These are phyloP conservation scores for Fraxinus anomala DNA, from an alignment of 257 asterid genomes.

Conservation along the genomic window DNA sequence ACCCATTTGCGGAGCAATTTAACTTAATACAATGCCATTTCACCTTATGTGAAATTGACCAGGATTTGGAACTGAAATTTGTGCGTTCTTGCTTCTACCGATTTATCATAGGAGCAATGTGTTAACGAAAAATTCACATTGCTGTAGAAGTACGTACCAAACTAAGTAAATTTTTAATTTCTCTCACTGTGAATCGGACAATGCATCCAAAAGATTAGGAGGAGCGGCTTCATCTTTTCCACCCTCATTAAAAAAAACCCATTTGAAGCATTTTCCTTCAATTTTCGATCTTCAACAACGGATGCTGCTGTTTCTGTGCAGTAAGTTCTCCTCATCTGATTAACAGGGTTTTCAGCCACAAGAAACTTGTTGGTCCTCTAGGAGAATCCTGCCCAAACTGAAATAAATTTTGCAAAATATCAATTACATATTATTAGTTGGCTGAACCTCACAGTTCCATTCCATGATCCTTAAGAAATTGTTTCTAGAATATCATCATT, in stretches of 20 bases:
- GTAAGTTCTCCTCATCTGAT: conserved; percentile 49
- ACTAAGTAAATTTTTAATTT: neutral
- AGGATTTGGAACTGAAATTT: neutral
- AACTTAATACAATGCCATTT: neutral
- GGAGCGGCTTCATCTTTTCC: conserved; percentile 62
- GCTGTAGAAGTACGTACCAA: neutral
- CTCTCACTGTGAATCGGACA: conserved; percentile 51
- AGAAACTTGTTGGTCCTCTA: conserved; percentile 79
- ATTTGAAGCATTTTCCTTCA: conserved; percentile 54
- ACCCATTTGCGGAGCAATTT: neutral
- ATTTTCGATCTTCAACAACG: conserved; percentile 68
- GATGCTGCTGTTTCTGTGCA: conserved; percentile 73
- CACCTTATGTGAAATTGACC: neutral
- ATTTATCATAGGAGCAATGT: neutral
- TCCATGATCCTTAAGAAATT: neutral
- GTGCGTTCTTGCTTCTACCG: neutral
- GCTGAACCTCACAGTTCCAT: neutral
- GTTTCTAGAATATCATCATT: neutral
- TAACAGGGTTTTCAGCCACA: conserved; percentile 73
- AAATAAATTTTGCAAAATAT: neutral
- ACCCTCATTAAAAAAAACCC: conserved; percentile 55
- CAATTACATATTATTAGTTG: conserved; percentile 1
- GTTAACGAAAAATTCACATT: conserved; percentile 7
- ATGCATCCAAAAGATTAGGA: conserved; percentile 56
- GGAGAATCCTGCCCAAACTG: conserved; percentile 97